Percentiles rank a stretch among this genome's conserved stretches.
These are phyloP conservation scores for Elasticomyces elasticus DNA, from an alignment of 495 filamentous ascomycete genomes.

Conservation along the genomic window DNA sequence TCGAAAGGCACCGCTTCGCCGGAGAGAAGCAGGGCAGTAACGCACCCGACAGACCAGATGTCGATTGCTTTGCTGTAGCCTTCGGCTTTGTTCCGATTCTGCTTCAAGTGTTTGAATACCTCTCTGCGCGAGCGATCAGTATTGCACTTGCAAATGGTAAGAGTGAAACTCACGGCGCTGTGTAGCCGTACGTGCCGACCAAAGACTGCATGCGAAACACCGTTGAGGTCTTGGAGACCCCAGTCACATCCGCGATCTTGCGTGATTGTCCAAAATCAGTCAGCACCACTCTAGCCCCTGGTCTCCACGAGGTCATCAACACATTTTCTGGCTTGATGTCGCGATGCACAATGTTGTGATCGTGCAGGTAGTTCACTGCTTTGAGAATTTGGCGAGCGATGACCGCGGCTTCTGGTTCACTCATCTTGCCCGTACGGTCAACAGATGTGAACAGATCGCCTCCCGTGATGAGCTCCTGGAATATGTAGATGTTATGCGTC, in stretches of 20 bases:
- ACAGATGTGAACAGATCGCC: slow-evolving; percentile 59
- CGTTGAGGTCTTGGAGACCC: not conserved
- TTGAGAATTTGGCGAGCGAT: slow-evolving; percentile 51
- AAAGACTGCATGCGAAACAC: slow-evolving; percentile 44
- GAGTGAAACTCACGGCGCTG: slow-evolving; percentile 55
- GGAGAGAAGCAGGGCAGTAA: slow-evolving; percentile 44
- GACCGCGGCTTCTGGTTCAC: slow-evolving; percentile 43
- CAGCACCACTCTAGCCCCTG: slow-evolving; percentile 47
- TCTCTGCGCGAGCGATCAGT: slow-evolving; percentile 8
- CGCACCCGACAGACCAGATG: slow-evolving; percentile 52
- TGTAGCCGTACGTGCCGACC: slow-evolving; percentile 56
- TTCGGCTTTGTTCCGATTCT: slow-evolving; percentile 19
- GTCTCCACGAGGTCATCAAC: slow-evolving; percentile 42
- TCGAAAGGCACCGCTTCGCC: slow-evolving; percentile 35
- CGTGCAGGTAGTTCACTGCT: slow-evolving; percentile 52
- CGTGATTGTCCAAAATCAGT: slow-evolving; percentile 62
- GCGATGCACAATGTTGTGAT: slow-evolving; percentile 48
- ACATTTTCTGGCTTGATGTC: slow-evolving; percentile 68
- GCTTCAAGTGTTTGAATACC: not conserved
- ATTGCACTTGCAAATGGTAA: not conserved
- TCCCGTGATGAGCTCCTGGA: slow-evolving; percentile 42
- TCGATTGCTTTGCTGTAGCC: slow-evolving; percentile 56
- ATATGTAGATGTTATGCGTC: slow-evolving; percentile 32
- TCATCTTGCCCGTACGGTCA: slow-evolving; percentile 39
- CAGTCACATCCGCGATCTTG: slow-evolving; percentile 1